Percentiles rank a stretch among this genome's conserved stretches.
Evolutionary conservation across 78 protist species (phyloP).

Genomic region (Dictyostelium brefeldianum): DNA sequence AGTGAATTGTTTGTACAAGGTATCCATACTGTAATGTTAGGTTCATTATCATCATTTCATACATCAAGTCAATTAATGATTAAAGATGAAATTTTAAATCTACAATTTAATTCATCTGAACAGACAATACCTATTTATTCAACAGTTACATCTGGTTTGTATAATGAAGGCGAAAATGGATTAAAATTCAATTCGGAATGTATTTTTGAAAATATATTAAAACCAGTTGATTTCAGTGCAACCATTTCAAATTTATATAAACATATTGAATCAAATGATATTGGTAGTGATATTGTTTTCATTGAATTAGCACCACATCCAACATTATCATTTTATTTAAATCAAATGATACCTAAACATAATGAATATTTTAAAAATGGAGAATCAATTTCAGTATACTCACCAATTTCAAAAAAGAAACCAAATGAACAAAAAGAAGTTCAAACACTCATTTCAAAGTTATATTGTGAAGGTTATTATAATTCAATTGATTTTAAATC

Average conservation of each 20-base stretch:
- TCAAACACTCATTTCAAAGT: neutral
- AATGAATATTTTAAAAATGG: neutral
- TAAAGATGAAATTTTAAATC: neutral
- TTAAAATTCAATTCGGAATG: constrained; percentile 5
- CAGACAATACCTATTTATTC: constrained; percentile 20
- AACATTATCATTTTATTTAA: constrained; percentile 10
- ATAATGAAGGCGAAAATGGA: no score
- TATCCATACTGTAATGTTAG: neutral
- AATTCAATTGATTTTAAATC: constrained; percentile 3
- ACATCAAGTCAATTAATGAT: constrained; percentile 13
- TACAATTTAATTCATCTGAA: neutral
- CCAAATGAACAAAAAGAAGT: neutral
- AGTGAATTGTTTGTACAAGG: neutral
- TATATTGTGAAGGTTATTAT: constrained; percentile 1
- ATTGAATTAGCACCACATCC: constrained; percentile 72
- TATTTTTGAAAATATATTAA: neutral
- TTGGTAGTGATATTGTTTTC: neutral
- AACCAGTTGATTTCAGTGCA: constrained; percentile 1
- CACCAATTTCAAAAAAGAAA: neutral
- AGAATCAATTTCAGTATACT: neutral
- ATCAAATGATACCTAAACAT: neutral
- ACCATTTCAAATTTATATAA: neutral
- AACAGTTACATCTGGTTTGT: neutral
- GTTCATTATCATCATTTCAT: constrained; percentile 58
- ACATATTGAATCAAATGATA: no score